These are phyloP conservation scores for Mixia osmundae DNA, from an alignment of 1,284 basidiomycete species.

Conservation along the genomic window DNA sequence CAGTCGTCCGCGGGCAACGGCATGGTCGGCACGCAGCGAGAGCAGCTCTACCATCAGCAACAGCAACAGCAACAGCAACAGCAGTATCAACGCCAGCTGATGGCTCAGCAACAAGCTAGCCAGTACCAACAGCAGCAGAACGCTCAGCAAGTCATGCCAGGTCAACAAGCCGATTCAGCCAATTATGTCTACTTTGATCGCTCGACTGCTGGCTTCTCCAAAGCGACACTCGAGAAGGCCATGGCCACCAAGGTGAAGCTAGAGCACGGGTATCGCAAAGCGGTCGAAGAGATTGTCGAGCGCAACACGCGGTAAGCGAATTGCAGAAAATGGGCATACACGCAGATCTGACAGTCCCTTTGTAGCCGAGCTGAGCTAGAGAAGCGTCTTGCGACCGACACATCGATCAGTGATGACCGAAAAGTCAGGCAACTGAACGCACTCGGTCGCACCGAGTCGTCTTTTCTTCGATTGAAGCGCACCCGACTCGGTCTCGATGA, in stretches of 20 bases:
- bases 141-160: neutral
- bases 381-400: constrained; percentile 53
- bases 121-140: constrained; percentile 4
- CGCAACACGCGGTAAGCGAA: constrained; percentile 48
- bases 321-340: neutral
- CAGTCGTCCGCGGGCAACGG: too few relatives aligned
- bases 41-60: constrained; percentile 4
- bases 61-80: neutral
- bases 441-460: constrained; percentile 69
- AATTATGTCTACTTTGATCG: constrained; percentile 94
- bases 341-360: neutral
- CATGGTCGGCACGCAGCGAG: neutral
- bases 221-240: constrained; percentile 70
- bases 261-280: constrained; percentile 92
- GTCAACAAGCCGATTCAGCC: too few relatives aligned
- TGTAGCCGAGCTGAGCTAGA: constrained; percentile 74
- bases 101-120: neutral
- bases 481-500: constrained; percentile 82
- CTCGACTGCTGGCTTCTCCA: constrained; percentile 53
- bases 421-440: constrained; percentile 63
- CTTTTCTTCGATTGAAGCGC: constrained; percentile 61
- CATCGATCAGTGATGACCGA: constrained; percentile 11
- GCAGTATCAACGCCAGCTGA: constrained; percentile 3
- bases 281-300: constrained; percentile 73
- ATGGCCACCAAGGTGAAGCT: constrained; percentile 92